A percentile compares a stretch with the other conserved stretches of the same genome.
These are phyloP conservation scores for Sequoia sempervirens DNA, from an alignment of 75 land plant genomes.

Conservation along the genomic window DNA sequence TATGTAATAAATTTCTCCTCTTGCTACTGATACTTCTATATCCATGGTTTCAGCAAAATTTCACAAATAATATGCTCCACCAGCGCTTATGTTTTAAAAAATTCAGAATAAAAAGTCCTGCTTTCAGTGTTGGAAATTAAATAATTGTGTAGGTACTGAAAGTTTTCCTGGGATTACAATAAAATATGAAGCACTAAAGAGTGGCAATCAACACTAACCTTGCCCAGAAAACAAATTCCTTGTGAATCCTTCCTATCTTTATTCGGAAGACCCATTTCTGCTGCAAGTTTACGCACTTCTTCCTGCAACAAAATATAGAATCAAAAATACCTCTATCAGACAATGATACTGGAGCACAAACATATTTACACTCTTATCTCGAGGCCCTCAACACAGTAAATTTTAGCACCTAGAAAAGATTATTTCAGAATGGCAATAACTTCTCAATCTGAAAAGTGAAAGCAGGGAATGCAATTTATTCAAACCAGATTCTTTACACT, in stretches of 20 bases:
- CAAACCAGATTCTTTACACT: not conserved
- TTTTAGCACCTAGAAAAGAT: not conserved
- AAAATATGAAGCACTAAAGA: not conserved
- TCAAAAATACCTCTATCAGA: not conserved
- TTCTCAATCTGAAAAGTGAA: not conserved
- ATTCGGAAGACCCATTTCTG: constrained; percentile 67
- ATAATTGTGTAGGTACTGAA: not conserved
- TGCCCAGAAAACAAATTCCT: constrained; percentile 98
- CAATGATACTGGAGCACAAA: not conserved
- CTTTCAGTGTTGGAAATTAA: not conserved
- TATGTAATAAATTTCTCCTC: no score
- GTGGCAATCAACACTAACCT: constrained; percentile 41
- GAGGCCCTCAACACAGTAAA: not conserved
- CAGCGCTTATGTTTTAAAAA: no score
- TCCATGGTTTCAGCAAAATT: no score
- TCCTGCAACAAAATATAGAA: constrained; percentile 31
- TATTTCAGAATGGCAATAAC: not conserved
- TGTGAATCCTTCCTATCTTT: constrained; percentile 96
- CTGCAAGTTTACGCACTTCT: constrained; percentile 86
- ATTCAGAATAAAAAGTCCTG: no score
- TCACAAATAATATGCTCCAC: no score
- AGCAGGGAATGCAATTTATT: not conserved
- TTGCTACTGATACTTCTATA: no score
- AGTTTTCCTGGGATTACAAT: not conserved
- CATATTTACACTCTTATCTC: not conserved